phyloP scores from a whole-genome alignment of 148 eudicot species.

The Pharnaceum exiguum region DNA sequence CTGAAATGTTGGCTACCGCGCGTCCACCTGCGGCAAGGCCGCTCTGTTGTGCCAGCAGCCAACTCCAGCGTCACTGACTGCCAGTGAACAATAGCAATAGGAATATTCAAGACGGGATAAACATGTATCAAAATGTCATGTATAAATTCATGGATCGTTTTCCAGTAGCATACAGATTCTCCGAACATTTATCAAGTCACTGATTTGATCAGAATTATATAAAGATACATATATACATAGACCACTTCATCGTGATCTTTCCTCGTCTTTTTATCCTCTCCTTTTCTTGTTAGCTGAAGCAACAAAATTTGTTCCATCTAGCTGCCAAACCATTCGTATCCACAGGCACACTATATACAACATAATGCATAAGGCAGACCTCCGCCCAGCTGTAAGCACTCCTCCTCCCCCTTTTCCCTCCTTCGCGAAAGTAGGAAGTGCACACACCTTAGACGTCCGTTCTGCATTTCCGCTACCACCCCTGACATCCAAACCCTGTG shows the following conservation, averaged over 20 bases:
- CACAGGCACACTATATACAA: conserved; percentile 8
- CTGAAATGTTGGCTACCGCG: no score
- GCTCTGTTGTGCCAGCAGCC: no score
- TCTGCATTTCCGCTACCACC: no score
- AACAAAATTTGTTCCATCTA: neutral
- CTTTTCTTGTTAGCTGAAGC: neutral
- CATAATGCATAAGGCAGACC: neutral
- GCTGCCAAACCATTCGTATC: neutral
- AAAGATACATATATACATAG: conserved; percentile 1
- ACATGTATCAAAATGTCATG: no score
- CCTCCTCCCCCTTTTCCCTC: neutral
- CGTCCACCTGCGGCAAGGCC: no score
- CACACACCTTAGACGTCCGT: neutral
- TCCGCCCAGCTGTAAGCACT: neutral
- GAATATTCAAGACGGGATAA: no score
- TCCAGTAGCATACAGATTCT: no score
- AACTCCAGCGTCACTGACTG: no score
- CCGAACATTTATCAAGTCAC: no score
- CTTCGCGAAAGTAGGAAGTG: neutral
- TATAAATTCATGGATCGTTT: no score
- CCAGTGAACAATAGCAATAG: no score
- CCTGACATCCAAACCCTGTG: neutral
- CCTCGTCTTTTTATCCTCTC: neutral
- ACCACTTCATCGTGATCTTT: neutral
- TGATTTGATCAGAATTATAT: conserved; percentile 2